A percentile compares a stretch with the other conserved stretches of the same genome.
Conservation (phyloP, 176 grass and related monocot species). For the Bolboschoenus planiculmis region DNA sequence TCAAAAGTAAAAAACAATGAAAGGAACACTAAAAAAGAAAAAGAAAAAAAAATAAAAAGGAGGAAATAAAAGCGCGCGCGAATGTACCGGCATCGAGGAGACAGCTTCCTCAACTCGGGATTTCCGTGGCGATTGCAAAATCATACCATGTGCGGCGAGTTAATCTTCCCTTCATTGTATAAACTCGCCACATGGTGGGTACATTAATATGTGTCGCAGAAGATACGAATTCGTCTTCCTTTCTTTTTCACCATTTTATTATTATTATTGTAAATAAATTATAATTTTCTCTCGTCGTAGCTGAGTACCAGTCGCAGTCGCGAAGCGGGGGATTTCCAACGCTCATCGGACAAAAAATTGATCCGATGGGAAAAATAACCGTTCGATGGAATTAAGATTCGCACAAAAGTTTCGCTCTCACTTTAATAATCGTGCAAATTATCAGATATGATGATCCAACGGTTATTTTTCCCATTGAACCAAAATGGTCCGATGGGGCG, state of each 20-base stretch:
- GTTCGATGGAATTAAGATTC: too few relatives aligned
- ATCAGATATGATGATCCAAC: too few relatives aligned
- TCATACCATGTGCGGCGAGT: not conserved
- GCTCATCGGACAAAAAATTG: too few relatives aligned
- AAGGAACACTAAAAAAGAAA: not conserved
- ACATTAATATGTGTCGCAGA: too few relatives aligned
- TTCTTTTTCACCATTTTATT: not conserved
- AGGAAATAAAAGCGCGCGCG: conserved; percentile 17
- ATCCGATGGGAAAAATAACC: too few relatives aligned
- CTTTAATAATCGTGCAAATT: too few relatives aligned
- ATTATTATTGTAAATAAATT: too few relatives aligned
- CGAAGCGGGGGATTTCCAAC: too few relatives aligned
- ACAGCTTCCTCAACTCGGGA: not conserved
- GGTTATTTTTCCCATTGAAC: too few relatives aligned
- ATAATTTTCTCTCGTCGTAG: not conserved
- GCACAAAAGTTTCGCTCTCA: too few relatives aligned
- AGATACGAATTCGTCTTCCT: not conserved
- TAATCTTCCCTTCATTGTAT: not conserved
- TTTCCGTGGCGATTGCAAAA: not conserved
- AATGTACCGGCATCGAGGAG: not conserved
- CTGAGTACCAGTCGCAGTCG: not conserved
- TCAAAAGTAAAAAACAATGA: not conserved
- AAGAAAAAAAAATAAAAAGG: not conserved
- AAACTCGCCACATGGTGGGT: not conserved
- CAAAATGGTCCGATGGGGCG: too few relatives aligned